These are phyloP conservation scores for Pelargonium fulgidum DNA, from an alignment of 441 rosid species.

Conservation along the genomic window DNA sequence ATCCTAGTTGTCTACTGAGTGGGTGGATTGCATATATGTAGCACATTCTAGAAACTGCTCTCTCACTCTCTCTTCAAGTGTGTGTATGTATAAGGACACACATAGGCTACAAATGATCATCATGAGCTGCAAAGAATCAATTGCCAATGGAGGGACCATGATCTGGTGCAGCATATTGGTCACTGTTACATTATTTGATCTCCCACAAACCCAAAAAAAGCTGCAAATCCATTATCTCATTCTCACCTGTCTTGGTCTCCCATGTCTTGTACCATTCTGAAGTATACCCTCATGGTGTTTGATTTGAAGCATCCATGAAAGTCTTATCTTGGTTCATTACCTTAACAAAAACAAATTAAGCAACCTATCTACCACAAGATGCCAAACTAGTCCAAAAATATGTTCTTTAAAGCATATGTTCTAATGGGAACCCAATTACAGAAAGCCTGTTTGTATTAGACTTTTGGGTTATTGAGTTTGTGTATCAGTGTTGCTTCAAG, in stretches of 20 bases:
- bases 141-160: no score
- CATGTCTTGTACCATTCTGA: constrained; percentile 6
- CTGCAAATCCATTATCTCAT: constrained; percentile 1
- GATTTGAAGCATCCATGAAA: not conserved
- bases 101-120: no score
- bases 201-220: not conserved
- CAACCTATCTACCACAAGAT: no score
- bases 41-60: no score
- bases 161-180: not conserved
- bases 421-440: not conserved
- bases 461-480: not conserved
- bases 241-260: constrained; percentile 2
- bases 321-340: not conserved
- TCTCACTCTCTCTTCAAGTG: no score
- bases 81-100: no score
- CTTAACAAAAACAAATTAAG: no score
- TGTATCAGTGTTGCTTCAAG: no score
- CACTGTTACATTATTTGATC: not conserved
- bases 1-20: no score
- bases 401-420: not conserved
- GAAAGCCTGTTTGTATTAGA: not conserved
- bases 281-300: constrained; percentile 1
- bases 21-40: no score
- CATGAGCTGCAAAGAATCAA: no score
- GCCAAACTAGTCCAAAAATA: not conserved